Evolutionary conservation across 2,329 filamentous ascomycete genomes (phyloP), one percentile per base, ranked within the genome.

Genomic region (Ophiostoma sp.): DNA sequence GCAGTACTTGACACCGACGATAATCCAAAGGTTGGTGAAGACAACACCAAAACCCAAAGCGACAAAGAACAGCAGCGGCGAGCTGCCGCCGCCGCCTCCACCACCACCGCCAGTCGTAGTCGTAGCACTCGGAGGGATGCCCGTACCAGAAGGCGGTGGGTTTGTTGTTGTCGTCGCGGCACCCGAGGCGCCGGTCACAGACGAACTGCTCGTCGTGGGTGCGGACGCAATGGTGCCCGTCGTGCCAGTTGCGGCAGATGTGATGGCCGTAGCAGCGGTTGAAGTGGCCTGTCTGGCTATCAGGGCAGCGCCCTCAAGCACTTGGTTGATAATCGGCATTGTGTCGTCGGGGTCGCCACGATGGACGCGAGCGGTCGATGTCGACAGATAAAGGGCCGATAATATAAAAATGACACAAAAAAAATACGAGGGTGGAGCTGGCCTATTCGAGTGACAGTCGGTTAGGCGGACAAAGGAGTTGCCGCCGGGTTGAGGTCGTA

Each of bases 1-100:
- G 84, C 96, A 99, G 83, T 99, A 99, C 84, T 99, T 99, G 75
- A 99, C 96, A 78, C 96, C 96, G 75, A 99, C 96, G 78, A 99
- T 99, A 79, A 99, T 99, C 96, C 96, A 99, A 82, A 99, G 85
- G 82, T 99, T 99, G 69, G 96, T 99, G 80, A 99, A 99, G 61
- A 99, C 96, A 25, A 99, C 96, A 78, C 96, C 96, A 79, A 99
- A 98, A 4, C 96, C 96, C 39, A 99, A 86, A 19, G 96, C 75
- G 11, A 78, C 77, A 42, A 78, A 78, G 28, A 78, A 78, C 9
- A 86, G 80, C 25, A 86, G 77, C 5, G 84, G 84, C 6, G 84
- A 86, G 72, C 82, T 86, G n/a, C 75, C 73, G 19, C 73, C 71
- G 8, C 61, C 36, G 31, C 52, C 42, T 25, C 68, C 66, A 5